Base-by-base conservation (phyloP, 2,329 filamentous ascomycete species). In the Penicillium sp. region DNA sequence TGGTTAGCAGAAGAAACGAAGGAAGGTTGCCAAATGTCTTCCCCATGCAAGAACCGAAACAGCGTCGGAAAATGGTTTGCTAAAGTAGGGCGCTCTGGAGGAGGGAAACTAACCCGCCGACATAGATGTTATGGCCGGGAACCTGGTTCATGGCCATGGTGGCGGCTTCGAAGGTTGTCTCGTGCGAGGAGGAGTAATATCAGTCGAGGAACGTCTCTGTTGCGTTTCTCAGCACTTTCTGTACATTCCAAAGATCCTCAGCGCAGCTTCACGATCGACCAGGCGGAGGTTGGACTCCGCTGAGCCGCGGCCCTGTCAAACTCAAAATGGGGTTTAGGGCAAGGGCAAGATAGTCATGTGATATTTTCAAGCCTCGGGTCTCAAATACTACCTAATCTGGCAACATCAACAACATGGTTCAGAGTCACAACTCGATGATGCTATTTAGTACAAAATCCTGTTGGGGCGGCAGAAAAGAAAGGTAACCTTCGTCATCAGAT, bases 101-200 rank as follows among this genome's bases (percentile, higher is more conserved):
- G 26, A 29, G 32, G 39, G 33, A n/a, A 34, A 64, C 63, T 39
- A 73, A 90, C 86, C 86, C 85, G 68, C 87, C 85, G 52, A 93
- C 82, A 64, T 83, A 90, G 51, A 93, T 73, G 48, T 86, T 80
- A 51, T 80, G 76, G 17, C 84, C 84, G 3, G 81, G 79, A 37
- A 91, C 76, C 58, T 76, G 78, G 59, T 85, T 82, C 51, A 89
- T 62, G 25, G 65, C 61, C 63, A 68, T 68, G 23, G 18, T 50
- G 36, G n/a, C n/a, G n/a, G n/a, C n/a, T n/a, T n/a, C n/a, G n/a
- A n/a, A n/a, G n/a, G n/a, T n/a, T n/a, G n/a, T n/a, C n/a, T n/a
- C n/a, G 16, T 29, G 7, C 18, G 29, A n/a, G 17, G 16, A 4
- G 27, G 33, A 8, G 15, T 7, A 5, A 29, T 2, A 11, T 17